Evolutionary conservation across 768 basidiomycete species (phyloP).

Genomic region (Clathrus columnatus): DNA sequence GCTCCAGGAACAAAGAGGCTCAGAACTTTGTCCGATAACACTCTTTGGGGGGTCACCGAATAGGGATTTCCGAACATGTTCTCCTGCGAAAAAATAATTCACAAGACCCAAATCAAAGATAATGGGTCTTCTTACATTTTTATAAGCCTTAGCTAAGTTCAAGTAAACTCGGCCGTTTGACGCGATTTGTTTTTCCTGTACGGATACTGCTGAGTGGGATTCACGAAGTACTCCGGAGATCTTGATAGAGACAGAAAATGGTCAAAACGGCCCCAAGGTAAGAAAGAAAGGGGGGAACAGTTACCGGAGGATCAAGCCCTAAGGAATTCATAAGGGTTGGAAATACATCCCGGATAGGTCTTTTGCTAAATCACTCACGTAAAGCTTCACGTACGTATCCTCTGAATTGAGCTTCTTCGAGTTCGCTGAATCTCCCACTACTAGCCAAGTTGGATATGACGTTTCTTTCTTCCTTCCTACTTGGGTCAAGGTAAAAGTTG

Average conservation of each 20-base stretch:
- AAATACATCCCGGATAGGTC: not conserved
- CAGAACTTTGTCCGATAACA: slow-evolving; percentile 29
- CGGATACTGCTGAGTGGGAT: slow-evolving; percentile 35
- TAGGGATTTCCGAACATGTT: slow-evolving; percentile 42
- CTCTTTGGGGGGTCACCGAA: slow-evolving; percentile 36
- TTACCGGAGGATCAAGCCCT: slow-evolving; percentile 54
- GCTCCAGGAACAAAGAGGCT: slow-evolving; percentile 15
- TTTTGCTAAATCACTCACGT: slow-evolving; percentile 36
- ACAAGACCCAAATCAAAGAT: not conserved
- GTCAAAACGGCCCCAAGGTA: slow-evolving; percentile 36
- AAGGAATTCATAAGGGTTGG: slow-evolving; percentile 3
- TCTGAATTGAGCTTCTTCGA: slow-evolving; percentile 32
- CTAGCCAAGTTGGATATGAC: slow-evolving; percentile 19
- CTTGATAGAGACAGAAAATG: not conserved
- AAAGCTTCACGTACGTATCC: slow-evolving; percentile 63
- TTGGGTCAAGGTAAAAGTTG: slow-evolving; percentile 51
- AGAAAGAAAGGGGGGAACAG: slow-evolving; percentile 37
- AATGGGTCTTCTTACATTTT: slow-evolving; percentile 38
- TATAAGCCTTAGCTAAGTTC: slow-evolving; percentile 46
- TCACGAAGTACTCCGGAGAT: slow-evolving; percentile 27
- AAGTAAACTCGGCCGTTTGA: slow-evolving; percentile 54
- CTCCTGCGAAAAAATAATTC: slow-evolving; percentile 26
- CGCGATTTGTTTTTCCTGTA: slow-evolving; percentile 35
- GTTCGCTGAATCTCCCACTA: slow-evolving; percentile 23
- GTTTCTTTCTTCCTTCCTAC: slow-evolving; percentile 27